These are phyloP conservation scores for Diutina sp. DNA, from an alignment of 1,139 yeast species.

Conservation along the genomic window DNA sequence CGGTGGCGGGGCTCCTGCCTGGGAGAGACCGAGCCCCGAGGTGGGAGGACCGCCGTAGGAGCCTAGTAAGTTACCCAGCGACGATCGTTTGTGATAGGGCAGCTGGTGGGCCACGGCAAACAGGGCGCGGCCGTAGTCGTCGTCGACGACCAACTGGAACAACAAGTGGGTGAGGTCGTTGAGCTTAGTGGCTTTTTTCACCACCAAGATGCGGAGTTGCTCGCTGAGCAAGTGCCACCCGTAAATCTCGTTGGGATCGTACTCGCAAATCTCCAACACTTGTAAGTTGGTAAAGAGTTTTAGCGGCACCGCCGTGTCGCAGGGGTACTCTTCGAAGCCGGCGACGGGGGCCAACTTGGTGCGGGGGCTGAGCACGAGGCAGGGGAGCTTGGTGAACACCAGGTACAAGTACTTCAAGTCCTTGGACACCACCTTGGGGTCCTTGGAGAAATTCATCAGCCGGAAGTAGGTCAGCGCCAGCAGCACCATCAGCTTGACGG, in stretches of 20 bases:
- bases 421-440: constrained; percentile 28
- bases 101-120: constrained; percentile 15
- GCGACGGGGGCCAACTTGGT: constrained; percentile 41
- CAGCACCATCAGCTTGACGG: constrained; percentile 44
- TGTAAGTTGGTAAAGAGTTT: constrained; percentile 47
- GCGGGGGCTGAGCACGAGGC: constrained; percentile 47
- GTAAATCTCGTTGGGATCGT: constrained; percentile 51
- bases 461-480: constrained; percentile 35
- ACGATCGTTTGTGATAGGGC: background rate
- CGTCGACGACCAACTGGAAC: constrained; percentile 40
- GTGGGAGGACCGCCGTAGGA: background rate
- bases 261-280: constrained; percentile 44
- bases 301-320: constrained; percentile 57
- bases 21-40: background rate
- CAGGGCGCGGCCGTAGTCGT: constrained; percentile 34
- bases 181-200: constrained; percentile 33
- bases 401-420: constrained; percentile 48
- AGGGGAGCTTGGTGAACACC: constrained; percentile 57
- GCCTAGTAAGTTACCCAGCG: background rate
- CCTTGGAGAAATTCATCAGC: constrained; percentile 22
- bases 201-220: constrained; percentile 39
- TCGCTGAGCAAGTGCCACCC: constrained; percentile 54
- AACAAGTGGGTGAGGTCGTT: constrained; percentile 38
- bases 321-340: constrained; percentile 60
- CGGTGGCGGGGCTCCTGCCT: background rate